These are phyloP conservation scores for Lasiosphaeriaceae sp. DNA, from an alignment of 495 filamentous ascomycete genomes.

Conservation along the genomic window DNA sequence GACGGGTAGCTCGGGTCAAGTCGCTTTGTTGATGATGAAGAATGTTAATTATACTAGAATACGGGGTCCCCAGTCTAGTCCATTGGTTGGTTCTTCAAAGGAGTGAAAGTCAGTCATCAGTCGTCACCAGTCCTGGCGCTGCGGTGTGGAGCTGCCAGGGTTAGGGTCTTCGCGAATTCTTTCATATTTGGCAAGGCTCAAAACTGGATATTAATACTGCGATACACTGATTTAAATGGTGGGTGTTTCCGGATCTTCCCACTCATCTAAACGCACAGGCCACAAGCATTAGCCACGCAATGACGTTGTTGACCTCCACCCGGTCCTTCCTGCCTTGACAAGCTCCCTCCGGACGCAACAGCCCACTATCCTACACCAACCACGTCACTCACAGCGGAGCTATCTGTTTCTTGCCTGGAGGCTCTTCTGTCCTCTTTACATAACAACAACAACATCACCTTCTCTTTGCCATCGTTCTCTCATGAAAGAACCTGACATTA, in stretches of 20 bases:
- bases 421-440: not conserved
- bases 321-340: conserved; percentile 7
- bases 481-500: not conserved
- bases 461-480: not conserved
- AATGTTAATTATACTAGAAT: no score
- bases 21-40: no score
- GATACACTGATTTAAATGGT: not conserved
- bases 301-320: conserved; percentile 23
- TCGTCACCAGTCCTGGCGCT: no score
- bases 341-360: conserved; percentile 7
- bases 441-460: conserved; percentile 4
- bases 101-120: no score
- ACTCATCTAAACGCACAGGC: not conserved
- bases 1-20: no score
- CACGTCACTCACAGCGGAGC: conserved; percentile 25
- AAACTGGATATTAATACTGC: not conserved
- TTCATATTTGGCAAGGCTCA: no score
- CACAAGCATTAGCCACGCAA: conserved; percentile 16
- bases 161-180: no score
- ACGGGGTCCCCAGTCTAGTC: no score
- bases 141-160: no score
- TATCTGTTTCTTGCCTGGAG: conserved; percentile 3
- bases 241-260: not conserved
- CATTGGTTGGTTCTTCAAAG: no score
- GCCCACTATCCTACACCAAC: conserved; percentile 22